Conservation (phyloP, 1,284 basidiomycete genomes). For the Tylopilus orsonianus region DNA sequence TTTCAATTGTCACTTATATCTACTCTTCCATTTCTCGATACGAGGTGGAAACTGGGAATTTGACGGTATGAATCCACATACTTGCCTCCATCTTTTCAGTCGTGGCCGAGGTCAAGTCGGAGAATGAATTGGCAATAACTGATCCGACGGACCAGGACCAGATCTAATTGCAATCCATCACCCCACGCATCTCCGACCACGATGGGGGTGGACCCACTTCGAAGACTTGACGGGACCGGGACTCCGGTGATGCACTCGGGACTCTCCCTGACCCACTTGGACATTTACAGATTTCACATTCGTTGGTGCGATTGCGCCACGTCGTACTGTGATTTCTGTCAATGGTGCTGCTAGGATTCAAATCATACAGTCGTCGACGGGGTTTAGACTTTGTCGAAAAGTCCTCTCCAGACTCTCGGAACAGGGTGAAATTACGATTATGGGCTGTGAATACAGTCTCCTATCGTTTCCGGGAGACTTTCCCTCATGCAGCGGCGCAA, state of each 20-base stretch:
- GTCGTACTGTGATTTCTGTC: not conserved
- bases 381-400: too few relatives aligned
- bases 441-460: not conserved
- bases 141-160: not conserved
- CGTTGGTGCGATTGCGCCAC: constrained; percentile 2
- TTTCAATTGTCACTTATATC: too few relatives aligned
- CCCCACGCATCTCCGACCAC: too few relatives aligned
- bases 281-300: constrained; percentile 7
- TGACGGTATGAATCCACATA: too few relatives aligned
- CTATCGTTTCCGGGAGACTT: not conserved
- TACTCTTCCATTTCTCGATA: too few relatives aligned
- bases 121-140: not conserved
- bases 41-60: too few relatives aligned
- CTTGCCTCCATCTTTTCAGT: too few relatives aligned
- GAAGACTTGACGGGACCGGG: not conserved
- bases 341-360: not conserved
- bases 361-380: constrained; percentile 5
- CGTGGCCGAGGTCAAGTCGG: too few relatives aligned
- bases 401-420: too few relatives aligned
- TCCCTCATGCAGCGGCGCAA: not conserved
- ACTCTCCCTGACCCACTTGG: not conserved
- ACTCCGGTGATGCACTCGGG: constrained; percentile 4
- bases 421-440: not conserved
- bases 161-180: too few relatives aligned
- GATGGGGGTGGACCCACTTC: constrained; percentile 2